phyloP scores from a whole-genome alignment of 805 yeast genomes.

The Schwanniomyces occidentalis region DNA sequence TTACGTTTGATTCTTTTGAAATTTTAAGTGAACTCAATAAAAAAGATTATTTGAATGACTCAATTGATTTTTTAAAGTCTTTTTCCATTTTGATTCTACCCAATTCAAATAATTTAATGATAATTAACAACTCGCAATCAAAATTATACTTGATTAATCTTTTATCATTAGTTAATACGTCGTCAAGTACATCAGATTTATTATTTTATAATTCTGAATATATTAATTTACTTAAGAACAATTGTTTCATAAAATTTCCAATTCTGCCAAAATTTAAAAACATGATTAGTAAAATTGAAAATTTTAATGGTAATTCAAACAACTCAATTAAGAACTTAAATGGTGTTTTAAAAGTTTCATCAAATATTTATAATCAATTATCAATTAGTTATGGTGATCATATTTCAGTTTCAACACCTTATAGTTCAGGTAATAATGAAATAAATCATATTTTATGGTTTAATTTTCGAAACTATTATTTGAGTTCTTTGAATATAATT shows the following conservation, averaged over 20 bases:
- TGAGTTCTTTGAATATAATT: slow-evolving; percentile 34
- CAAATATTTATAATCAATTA: slow-evolving; percentile 25
- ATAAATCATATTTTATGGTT: slow-evolving; percentile 41
- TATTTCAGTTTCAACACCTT: slow-evolving; percentile 32
- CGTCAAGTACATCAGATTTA: slow-evolving; percentile 11
- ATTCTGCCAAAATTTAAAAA: slow-evolving; percentile 30
- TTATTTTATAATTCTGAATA: slow-evolving; percentile 27
- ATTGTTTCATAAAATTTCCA: slow-evolving; percentile 27
- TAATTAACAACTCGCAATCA: slow-evolving; percentile 12
- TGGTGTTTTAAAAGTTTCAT: slow-evolving; percentile 23
- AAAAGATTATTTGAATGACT: slow-evolving; percentile 11
- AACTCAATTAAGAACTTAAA: slow-evolving; percentile 16
- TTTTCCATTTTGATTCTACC: slow-evolving; percentile 24
- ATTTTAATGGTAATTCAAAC: slow-evolving; percentile 17
- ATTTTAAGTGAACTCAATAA: slow-evolving; percentile 21
- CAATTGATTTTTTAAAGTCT: slow-evolving; percentile 24
- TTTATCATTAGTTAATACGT: slow-evolving; percentile 5
- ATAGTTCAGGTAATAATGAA: slow-evolving; percentile 16
- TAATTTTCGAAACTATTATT: slow-evolving; percentile 32
- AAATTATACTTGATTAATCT: slow-evolving; percentile 25
- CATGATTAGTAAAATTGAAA: slow-evolving; percentile 21
- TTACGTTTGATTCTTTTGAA: slow-evolving; percentile 26
- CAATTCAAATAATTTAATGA: slow-evolving; percentile 20
- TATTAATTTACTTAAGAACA: slow-evolving; percentile 20
- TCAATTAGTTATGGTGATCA: slow-evolving; percentile 28